These are phyloP conservation scores for Conticribra weissflogii DNA, from an alignment of 108 stramenopile genomes.

Conservation along the genomic window DNA sequence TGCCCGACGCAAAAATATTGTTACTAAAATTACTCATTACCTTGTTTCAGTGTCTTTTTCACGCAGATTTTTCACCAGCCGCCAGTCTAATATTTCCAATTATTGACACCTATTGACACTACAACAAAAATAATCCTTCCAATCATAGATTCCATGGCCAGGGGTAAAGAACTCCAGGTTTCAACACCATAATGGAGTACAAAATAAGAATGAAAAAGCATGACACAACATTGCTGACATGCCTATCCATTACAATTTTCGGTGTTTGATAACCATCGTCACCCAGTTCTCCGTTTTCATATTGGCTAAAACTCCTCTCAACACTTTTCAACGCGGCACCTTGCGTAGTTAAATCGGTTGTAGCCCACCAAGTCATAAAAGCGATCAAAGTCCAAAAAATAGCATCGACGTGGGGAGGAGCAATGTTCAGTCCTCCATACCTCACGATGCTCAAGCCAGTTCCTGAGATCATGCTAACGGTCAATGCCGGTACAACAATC, in stretches of 20 bases:
- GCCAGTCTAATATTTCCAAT: too few relatives aligned
- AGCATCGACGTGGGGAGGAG: constrained; percentile 58
- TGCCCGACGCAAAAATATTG: too few relatives aligned
- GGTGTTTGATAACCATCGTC: constrained; percentile 42
- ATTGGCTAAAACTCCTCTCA: constrained; percentile 36
- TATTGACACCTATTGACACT: too few relatives aligned
- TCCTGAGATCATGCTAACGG: constrained; percentile 56
- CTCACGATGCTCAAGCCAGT: constrained; percentile 55
- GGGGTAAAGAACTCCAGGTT: constrained; percentile 57
- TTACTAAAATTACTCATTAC: too few relatives aligned
- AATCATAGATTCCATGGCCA: constrained; percentile 42
- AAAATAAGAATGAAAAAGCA: constrained; percentile 59
- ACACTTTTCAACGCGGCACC: constrained; percentile 45
- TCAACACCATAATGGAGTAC: constrained; percentile 66
- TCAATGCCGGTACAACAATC: constrained; percentile 66
- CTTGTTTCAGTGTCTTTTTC: too few relatives aligned
- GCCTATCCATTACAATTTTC: constrained; percentile 52
- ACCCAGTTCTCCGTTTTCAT: constrained; percentile 11
- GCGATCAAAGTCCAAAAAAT: constrained; percentile 58
- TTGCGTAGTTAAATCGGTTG: constrained; percentile 66
- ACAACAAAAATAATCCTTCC: too few relatives aligned
- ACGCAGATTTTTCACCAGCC: too few relatives aligned
- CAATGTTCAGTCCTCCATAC: constrained; percentile 61
- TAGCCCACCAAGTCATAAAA: constrained; percentile 64
- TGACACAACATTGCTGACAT: constrained; percentile 61